These are phyloP conservation scores for Cucurbita maxima DNA, from an alignment of 306 rosid species.

Conservation along the genomic window DNA sequence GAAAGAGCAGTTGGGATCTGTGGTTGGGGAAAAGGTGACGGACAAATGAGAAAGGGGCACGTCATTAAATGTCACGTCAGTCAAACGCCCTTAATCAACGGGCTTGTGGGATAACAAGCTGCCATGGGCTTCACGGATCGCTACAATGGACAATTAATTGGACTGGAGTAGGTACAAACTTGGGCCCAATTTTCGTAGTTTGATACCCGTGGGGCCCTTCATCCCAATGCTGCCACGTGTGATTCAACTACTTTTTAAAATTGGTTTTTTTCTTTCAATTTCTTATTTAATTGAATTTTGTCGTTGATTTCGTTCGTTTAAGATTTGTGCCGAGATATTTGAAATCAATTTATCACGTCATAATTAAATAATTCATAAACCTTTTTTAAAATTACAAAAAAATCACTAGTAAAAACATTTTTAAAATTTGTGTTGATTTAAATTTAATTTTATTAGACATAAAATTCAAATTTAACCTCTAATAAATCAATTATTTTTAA, in stretches of 20 bases:
- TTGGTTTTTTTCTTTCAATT: no score
- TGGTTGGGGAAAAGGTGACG: background rate
- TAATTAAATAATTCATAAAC: no score
- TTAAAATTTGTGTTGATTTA: no score
- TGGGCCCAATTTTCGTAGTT: constrained; percentile 1
- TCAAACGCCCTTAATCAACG: background rate
- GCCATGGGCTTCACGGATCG: constrained; percentile 4
- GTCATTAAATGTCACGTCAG: background rate
- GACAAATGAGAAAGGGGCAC: background rate
- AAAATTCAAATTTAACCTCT: no score
- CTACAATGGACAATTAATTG: background rate
- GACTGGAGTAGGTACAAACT: background rate
- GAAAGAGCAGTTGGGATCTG: background rate
- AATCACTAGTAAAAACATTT: no score
- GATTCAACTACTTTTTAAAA: background rate
- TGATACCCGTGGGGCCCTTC: background rate
- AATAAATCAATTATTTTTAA: no score
- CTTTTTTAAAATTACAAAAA: no score
- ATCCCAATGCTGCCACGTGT: background rate
- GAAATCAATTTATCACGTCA: no score
- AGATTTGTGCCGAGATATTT: no score
- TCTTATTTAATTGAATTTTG: no score
- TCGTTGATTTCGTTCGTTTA: no score
- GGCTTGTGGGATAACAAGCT: background rate
- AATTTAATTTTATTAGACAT: no score